Evolutionary conservation across 176 grass and related monocot species (phyloP), one percentile per base, ranked within the genome.

Genomic region (Tillandsia fasciculata): DNA sequence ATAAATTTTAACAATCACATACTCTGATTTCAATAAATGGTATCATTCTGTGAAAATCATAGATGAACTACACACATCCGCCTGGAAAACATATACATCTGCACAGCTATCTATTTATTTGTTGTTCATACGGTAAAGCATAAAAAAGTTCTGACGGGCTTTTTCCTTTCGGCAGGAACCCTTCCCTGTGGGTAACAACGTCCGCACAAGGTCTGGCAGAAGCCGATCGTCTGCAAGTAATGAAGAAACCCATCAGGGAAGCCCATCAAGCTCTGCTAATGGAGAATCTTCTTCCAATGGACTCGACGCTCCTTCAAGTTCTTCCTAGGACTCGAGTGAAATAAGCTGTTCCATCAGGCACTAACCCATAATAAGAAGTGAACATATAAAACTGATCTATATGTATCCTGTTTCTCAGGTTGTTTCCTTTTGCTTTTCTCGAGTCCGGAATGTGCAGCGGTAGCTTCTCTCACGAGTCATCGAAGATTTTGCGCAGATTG

Each of bases 181-280:
- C 28, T 96, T 96, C 64, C 92, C 88, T 50, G 84, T 96, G 92
- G 88, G 88, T 53, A 17, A 74, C 67, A 96, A 87, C 53, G 84
- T 91, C 72, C 79, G 86, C 52, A 87, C 88, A 33, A 91, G 92
- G 71, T 91, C 88, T 26, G 92, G 85, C 59, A 86, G 88, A 72
- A 86, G 76, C 5, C 22, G 88, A 49, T 76, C 78, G 27, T 74
- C 78, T 22, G 70, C 33, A 7, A 42, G 75, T 26, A 85, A 65
- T 2, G 92, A 91, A 78, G 92, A 91, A 68, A 88, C 80, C 65
- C 72, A 81, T 50, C 86, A 87, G 50, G 88, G 85, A 64, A 78
- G 65, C 72, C 83, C 79, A 59, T 69, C 67, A 51, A 54, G 64
- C 24, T 70, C 70, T 64, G 70, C 64, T n/a, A 82, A 74, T 75